Percentiles rank a stretch among this genome's conserved stretches.
phyloP scores from a whole-genome alignment of 1,284 basidiomycete species.

The Pseudozyma sp. region DNA sequence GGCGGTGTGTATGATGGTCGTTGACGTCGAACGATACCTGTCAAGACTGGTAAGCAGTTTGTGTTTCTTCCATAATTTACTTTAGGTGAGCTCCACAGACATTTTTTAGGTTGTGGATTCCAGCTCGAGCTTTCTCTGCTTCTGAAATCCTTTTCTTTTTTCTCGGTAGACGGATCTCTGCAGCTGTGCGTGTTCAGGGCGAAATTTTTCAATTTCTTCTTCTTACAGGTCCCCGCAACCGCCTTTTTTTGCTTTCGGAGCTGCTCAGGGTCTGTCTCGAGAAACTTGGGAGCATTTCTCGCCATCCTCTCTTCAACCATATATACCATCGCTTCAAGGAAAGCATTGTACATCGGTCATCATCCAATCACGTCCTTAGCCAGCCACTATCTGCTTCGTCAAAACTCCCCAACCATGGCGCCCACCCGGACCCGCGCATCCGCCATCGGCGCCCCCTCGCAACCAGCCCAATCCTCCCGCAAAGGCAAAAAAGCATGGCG shows the following conservation, averaged over 20 bases:
- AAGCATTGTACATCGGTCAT: no score
- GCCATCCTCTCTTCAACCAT: no score
- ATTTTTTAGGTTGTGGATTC: not conserved
- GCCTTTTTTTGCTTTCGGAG: no score
- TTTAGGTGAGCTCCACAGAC: no score
- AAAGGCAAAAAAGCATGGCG: constrained; percentile 93
- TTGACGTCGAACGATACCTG: no score
- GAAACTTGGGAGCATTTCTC: no score
- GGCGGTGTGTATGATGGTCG: not conserved
- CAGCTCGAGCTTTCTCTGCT: not conserved
- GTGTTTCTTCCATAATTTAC: no score
- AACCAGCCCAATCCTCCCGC: constrained; percentile 77
- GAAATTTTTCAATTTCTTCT: not conserved
- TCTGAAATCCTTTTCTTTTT: not conserved
- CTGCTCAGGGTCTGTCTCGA: no score
- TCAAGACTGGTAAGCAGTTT: no score
- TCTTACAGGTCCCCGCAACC: not conserved
- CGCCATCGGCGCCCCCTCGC: constrained; percentile 43
- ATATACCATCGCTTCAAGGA: no score
- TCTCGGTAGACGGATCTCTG: not conserved
- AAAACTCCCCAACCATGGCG: constrained; percentile 17
- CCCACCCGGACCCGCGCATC: constrained; percentile 33
- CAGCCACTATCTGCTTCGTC: not conserved
- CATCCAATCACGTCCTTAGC: no score
- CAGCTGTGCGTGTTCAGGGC: no score